Evolutionary conservation across 2,329 filamentous ascomycete species (phyloP).

Genomic region (Fusarium coffeatum): DNA sequence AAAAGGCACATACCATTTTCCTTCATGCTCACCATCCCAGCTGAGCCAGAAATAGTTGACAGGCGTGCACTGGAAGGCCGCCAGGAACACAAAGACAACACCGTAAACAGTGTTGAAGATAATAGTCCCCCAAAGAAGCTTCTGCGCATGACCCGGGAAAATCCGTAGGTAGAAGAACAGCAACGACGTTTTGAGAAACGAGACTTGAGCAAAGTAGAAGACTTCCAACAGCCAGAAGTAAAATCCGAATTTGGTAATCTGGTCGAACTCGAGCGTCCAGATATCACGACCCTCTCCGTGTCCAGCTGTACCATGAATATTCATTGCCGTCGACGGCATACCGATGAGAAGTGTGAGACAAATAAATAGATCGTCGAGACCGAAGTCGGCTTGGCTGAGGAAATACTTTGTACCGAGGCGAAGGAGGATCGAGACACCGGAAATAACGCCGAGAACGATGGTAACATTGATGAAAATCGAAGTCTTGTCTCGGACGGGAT

Average conservation of each 20-base stretch:
- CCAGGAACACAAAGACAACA: constrained; percentile 49
- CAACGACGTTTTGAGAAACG: constrained; percentile 55
- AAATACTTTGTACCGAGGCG: constrained; percentile 50
- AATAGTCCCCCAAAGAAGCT: constrained; percentile 50
- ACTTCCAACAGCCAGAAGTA: constrained; percentile 52
- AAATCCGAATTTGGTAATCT: constrained; percentile 42
- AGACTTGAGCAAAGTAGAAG: constrained; percentile 54
- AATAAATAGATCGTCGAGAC: constrained; percentile 49
- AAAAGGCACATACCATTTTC: constrained; percentile 49
- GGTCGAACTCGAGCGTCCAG: constrained; percentile 47
- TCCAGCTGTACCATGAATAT: constrained; percentile 36
- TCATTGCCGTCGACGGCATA: constrained; percentile 42
- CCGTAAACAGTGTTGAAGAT: constrained; percentile 49
- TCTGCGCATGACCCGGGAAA: constrained; percentile 49
- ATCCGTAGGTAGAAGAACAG: constrained; percentile 58
- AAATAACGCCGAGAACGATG: constrained; percentile 47
- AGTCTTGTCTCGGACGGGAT: constrained; percentile 21
- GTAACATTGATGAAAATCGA: constrained; percentile 25
- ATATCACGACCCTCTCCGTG: constrained; percentile 51
- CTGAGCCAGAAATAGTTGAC: constrained; percentile 55
- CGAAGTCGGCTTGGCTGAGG: constrained; percentile 45
- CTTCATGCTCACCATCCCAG: constrained; percentile 55
- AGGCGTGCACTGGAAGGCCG: constrained; percentile 55
- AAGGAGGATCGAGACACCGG: constrained; percentile 50
- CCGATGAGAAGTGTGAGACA: constrained; percentile 36